These are phyloP conservation scores for Kazachstania sp. DNA, from an alignment of 1,139 yeast species.

Conservation along the genomic window DNA sequence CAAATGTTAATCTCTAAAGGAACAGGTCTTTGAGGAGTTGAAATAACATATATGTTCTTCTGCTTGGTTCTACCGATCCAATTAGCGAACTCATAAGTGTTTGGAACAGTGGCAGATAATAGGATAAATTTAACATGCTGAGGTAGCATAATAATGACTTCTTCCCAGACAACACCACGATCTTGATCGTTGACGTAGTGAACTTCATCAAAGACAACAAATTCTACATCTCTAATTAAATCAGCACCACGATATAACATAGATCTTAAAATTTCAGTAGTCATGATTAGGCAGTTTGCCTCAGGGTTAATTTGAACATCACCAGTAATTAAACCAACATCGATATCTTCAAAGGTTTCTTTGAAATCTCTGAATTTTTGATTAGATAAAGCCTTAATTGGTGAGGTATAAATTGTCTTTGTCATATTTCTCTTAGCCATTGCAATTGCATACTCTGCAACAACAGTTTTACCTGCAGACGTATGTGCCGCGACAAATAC, in stretches of 20 bases:
- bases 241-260: slow-evolving; percentile 97
- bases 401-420: slow-evolving; percentile 85
- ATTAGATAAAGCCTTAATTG: slow-evolving; percentile 84
- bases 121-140: slow-evolving; percentile 87
- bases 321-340: slow-evolving; percentile 94
- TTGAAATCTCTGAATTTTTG: slow-evolving; percentile 91
- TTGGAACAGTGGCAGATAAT: slow-evolving; percentile 93
- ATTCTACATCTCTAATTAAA: slow-evolving; percentile 90
- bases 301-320: slow-evolving; percentile 97
- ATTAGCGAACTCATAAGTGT: slow-evolving; percentile 93
- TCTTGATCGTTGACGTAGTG: slow-evolving; percentile 95
- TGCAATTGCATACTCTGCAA: slow-evolving; percentile 90
- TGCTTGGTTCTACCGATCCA: slow-evolving; percentile 98
- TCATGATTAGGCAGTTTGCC: slow-evolving; percentile 94
- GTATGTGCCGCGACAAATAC: slow-evolving; percentile 98
- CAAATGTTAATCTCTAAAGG: slow-evolving; percentile 82
- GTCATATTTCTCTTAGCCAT: slow-evolving; percentile 88
- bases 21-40: slow-evolving; percentile 93
- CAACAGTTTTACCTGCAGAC: slow-evolving; percentile 89
- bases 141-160: slow-evolving; percentile 91
- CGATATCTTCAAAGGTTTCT: slow-evolving; percentile 68
- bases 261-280: slow-evolving; percentile 89
- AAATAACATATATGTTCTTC: slow-evolving; percentile 89
- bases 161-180: slow-evolving; percentile 99
- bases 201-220: slow-evolving; percentile 95